Conservation (phyloP, 257 asterid species). For the Solanum sparsipilum region DNA sequence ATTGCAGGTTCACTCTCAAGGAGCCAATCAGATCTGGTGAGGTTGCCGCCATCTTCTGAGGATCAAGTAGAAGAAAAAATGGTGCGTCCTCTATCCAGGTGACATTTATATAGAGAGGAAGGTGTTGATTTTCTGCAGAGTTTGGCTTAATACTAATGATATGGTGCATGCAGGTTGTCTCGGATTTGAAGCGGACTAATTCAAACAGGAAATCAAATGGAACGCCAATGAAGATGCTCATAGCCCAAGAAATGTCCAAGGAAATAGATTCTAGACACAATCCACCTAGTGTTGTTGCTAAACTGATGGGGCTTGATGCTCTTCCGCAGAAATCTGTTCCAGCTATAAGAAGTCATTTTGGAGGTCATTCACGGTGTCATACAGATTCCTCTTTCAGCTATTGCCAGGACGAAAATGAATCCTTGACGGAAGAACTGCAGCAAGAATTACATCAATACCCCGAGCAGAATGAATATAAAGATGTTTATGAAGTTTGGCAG, state of each 20-base stretch:
- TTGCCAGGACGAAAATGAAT: constrained; percentile 61
- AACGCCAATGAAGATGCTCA: constrained; percentile 16
- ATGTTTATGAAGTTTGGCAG: constrained; percentile 59
- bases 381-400: constrained; percentile 52
- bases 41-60: constrained; percentile 30
- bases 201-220: constrained; percentile 12
- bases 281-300: constrained; percentile 23
- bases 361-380: constrained; percentile 47
- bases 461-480: constrained; percentile 47
- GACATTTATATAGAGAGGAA: neutral
- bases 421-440: constrained; percentile 14
- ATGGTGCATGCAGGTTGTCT: constrained; percentile 42
- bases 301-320: constrained; percentile 30
- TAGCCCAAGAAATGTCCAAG: constrained; percentile 26
- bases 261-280: constrained; percentile 6
- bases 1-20: constrained; percentile 65
- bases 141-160: constrained; percentile 2
- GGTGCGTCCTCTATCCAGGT: constrained; percentile 32
- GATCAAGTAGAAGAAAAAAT: constrained; percentile 52
- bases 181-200: neutral
- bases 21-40: constrained; percentile 61
- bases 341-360: neutral
- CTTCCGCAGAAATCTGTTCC: constrained; percentile 12
- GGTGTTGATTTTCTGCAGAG: constrained; percentile 1
- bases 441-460: constrained; percentile 24